Conservation (phyloP, 768 basidiomycete species). For the Lactarius trivialis region DNA sequence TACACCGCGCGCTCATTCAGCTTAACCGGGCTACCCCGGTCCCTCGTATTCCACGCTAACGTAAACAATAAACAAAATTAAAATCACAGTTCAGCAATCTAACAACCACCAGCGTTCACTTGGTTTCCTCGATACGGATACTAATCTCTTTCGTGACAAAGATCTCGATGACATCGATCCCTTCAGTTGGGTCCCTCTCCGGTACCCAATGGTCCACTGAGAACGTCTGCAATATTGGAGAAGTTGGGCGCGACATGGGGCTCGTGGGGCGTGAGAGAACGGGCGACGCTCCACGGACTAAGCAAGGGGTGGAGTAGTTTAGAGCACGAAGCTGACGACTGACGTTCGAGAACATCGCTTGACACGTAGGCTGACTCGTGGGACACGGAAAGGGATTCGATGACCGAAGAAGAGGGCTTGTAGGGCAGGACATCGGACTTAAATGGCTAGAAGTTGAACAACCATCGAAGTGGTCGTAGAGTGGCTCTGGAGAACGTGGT, state of each 20-base stretch:
- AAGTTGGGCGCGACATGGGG: constrained; percentile 4
- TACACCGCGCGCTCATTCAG: not conserved
- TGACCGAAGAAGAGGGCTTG: constrained; percentile 9
- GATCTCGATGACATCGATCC: constrained; percentile 15
- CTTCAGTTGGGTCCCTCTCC: constrained; percentile 12
- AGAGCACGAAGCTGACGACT: constrained; percentile 10
- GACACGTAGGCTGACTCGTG: constrained; percentile 6
- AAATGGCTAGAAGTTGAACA: not conserved
- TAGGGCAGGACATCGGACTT: constrained; percentile 14
- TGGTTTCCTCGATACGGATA: not conserved
- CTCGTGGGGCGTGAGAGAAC: constrained; percentile 4
- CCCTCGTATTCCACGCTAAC: not conserved
- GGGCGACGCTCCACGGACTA: not conserved
- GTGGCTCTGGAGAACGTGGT: not conserved
- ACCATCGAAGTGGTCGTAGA: not conserved
- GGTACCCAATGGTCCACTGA: constrained; percentile 2
- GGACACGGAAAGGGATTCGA: not conserved
- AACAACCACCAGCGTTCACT: not conserved
- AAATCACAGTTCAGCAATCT: not conserved
- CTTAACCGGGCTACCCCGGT: not conserved
- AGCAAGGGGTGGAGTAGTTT: not conserved
- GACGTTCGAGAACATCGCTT: constrained; percentile 1
- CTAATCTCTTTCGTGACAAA: constrained; percentile 12
- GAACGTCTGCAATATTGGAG: constrained; percentile 9
- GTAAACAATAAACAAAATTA: not conserved